These are phyloP conservation scores for Penicillium sp. DNA, from an alignment of 2,329 filamentous ascomycete genomes.

Conservation along the genomic window DNA sequence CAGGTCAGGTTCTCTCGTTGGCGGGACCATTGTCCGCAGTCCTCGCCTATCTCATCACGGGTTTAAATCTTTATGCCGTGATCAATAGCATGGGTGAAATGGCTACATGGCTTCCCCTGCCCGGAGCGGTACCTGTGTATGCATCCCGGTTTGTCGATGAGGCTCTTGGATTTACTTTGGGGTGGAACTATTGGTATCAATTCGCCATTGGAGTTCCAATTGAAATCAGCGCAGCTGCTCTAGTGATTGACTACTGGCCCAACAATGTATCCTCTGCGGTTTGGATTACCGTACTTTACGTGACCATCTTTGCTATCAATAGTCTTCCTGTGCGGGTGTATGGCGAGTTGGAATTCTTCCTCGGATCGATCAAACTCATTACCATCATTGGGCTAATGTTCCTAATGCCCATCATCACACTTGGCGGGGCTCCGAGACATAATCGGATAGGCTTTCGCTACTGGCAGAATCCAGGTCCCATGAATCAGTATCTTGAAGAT, in stretches of 20 bases:
- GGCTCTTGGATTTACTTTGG: constrained; percentile 38
- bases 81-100: constrained; percentile 45
- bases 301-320: constrained; percentile 19
- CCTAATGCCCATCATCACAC: constrained; percentile 50
- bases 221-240: constrained; percentile 50
- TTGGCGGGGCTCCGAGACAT: constrained; percentile 34
- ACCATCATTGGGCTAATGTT: constrained; percentile 54
- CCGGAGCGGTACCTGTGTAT: constrained; percentile 54
- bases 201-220: constrained; percentile 54
- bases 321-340: constrained; percentile 22
- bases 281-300: constrained; percentile 23
- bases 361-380: constrained; percentile 53
- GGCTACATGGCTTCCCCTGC: constrained; percentile 41
- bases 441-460: constrained; percentile 44
- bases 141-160: constrained; percentile 47
- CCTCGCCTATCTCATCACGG: constrained; percentile 40
- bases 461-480: constrained; percentile 46
- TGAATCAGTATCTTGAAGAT: constrained; percentile 42
- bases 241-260: constrained; percentile 48
- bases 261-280: constrained; percentile 21
- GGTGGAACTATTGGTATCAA: constrained; percentile 53
- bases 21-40: constrained; percentile 37
- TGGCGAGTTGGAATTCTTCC: constrained; percentile 42
- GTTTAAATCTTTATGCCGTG: constrained; percentile 52
- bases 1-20: constrained; percentile 34